A percentile compares a stretch with the other conserved stretches of the same genome.
These are phyloP conservation scores for Amanita phalloides DNA, from an alignment of 768 basidiomycete genomes.

Conservation along the genomic window DNA sequence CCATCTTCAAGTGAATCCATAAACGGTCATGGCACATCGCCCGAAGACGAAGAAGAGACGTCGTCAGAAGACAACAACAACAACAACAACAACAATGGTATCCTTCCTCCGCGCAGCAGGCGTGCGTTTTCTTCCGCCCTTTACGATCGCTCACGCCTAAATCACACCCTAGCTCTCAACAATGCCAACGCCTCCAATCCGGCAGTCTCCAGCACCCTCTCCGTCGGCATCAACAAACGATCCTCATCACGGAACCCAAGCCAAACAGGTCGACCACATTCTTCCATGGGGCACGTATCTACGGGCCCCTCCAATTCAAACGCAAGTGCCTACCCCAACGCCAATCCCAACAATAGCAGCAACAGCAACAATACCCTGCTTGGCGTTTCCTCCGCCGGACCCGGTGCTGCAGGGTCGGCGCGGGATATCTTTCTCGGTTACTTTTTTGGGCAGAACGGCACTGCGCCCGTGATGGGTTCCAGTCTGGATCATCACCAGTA, in stretches of 20 bases:
- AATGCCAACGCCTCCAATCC: constrained; percentile 17
- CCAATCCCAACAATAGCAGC: neutral
- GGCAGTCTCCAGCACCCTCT: constrained; percentile 8
- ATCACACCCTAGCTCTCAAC: constrained; percentile 16
- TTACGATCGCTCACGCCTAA: constrained; percentile 57
- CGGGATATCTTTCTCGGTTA: constrained; percentile 94
- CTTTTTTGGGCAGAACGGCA: constrained; percentile 90
- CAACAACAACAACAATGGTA: constrained; percentile 43
- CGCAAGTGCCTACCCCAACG: neutral
- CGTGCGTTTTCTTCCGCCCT: constrained; percentile 73
- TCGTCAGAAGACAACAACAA: constrained; percentile 43
- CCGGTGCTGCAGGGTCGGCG: constrained; percentile 34
- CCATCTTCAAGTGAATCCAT: constrained; percentile 53
- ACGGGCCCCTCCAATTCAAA: no score
- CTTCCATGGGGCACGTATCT: constrained; percentile 10
- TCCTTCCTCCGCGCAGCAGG: constrained; percentile 35
- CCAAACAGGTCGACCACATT: constrained; percentile 19
- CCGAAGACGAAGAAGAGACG: constrained; percentile 48
- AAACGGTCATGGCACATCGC: constrained; percentile 35
- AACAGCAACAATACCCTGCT: neutral
- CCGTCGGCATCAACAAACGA: constrained; percentile 17
- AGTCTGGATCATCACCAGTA: constrained; percentile 26
- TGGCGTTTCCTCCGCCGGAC: neutral
- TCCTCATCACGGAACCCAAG: constrained; percentile 12
- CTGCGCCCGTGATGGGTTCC: constrained; percentile 57